These are phyloP conservation scores for Fusarium miscanthi DNA, from an alignment of 2,329 filamentous ascomycete genomes.

Conservation along the genomic window DNA sequence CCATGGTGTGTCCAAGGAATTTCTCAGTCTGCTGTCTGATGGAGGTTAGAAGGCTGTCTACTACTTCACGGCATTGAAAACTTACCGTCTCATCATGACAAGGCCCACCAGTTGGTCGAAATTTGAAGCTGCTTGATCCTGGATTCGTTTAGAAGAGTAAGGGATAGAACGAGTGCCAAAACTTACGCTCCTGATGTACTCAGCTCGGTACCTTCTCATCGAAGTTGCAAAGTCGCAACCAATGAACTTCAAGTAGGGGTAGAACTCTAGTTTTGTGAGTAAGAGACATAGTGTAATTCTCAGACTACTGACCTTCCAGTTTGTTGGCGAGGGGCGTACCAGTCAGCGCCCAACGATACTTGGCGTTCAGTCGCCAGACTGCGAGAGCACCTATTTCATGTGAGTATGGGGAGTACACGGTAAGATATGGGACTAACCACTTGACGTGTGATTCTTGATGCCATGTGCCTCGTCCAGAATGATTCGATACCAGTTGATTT, in stretches of 20 bases:
- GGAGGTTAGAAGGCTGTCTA: not conserved
- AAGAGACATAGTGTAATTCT: fast-evolving
- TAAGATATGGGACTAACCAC: constrained; percentile 33
- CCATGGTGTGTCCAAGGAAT: not conserved
- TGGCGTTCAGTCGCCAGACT: constrained; percentile 44
- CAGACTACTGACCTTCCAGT: constrained; percentile 40
- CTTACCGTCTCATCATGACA: constrained; percentile 43
- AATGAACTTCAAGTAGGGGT: constrained; percentile 50
- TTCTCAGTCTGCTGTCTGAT: not conserved
- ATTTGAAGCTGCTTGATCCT: constrained; percentile 3
- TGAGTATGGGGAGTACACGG: not conserved
- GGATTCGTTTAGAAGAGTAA: not conserved
- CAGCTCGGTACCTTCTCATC: constrained; percentile 5
- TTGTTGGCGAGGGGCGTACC: constrained; percentile 53
- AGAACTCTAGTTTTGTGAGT: constrained; percentile 47
- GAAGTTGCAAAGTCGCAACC: constrained; percentile 26
- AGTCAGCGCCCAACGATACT: constrained; percentile 51
- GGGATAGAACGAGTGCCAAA: fast-evolving
- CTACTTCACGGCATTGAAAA: too few relatives aligned
- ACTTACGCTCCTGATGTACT: constrained; percentile 23
- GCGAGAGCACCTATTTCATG: constrained; percentile 23
- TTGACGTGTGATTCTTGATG: constrained; percentile 61
- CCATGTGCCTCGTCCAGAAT: constrained; percentile 68
- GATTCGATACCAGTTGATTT: constrained; percentile 60
- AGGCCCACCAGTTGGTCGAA: constrained; percentile 37